These are phyloP conservation scores for Metarhizium sp. DNA, from an alignment of 2,329 filamentous ascomycete genomes.

Conservation along the genomic window DNA sequence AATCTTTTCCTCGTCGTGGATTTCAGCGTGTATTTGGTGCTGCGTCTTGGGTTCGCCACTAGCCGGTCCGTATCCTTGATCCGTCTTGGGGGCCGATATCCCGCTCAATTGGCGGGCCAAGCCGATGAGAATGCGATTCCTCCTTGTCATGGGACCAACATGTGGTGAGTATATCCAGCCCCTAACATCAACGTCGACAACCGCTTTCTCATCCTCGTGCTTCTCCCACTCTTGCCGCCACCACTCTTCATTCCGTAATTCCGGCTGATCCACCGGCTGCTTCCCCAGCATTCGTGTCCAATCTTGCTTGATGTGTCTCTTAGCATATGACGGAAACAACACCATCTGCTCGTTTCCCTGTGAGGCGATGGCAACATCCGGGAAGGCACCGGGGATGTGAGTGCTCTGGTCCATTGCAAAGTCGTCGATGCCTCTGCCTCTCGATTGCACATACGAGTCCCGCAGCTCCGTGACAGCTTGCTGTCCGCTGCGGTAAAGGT, in stretches of 20 bases:
- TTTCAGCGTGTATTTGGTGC: constrained; percentile 31
- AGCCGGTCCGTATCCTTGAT: constrained; percentile 14
- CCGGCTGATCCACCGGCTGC: constrained; percentile 22
- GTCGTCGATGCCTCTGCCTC: constrained; percentile 23
- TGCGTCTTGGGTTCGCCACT: constrained; percentile 11
- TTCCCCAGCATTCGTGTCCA: constrained; percentile 21
- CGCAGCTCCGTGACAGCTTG: constrained; percentile 49
- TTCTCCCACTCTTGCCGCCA: constrained; percentile 73
- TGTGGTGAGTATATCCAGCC: constrained; percentile 93
- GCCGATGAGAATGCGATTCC: constrained; percentile 78
- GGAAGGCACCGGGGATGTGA: constrained; percentile 66
- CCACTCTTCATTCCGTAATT: constrained; percentile 57
- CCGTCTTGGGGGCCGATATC: constrained; percentile 57
- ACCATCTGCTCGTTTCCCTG: constrained; percentile 87
- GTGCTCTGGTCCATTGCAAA: constrained; percentile 20
- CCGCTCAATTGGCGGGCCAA: constrained; percentile 82
- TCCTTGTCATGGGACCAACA: constrained; percentile 72
- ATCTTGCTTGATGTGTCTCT: constrained; percentile 52
- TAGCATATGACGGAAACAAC: constrained; percentile 87
- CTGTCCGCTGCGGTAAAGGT: constrained; percentile 45
- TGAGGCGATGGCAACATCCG: constrained; percentile 70
- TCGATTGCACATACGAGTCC: constrained; percentile 49
- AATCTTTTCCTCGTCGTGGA: constrained; percentile 55
- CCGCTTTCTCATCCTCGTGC: constrained; percentile 70
- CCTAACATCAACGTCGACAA: constrained; percentile 89